Evolutionary conservation across 2,329 filamentous ascomycete genomes (phyloP).

Genomic region (Nemania abortiva): DNA sequence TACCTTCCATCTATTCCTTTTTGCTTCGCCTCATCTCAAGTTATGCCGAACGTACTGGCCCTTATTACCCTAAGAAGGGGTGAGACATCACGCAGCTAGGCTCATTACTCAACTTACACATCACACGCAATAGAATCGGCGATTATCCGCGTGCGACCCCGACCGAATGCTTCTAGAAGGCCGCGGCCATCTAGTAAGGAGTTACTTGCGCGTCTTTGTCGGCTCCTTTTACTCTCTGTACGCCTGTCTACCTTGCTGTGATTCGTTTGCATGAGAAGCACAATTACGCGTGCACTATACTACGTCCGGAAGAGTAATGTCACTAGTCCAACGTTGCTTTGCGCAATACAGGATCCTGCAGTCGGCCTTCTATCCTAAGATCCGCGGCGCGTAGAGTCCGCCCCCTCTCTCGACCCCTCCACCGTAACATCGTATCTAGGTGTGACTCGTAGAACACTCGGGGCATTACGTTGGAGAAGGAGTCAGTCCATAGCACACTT

Average conservation of each 20-base stretch:
- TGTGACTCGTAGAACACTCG: slow-evolving; percentile 10
- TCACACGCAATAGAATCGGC: slow-evolving; percentile 3
- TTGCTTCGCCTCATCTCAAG: too few relatives aligned
- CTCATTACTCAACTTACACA: not conserved
- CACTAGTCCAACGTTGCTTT: not conserved
- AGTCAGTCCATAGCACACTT: not conserved
- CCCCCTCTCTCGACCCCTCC: not conserved
- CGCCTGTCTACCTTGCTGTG: not conserved
- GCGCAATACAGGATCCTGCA: slow-evolving; percentile 14
- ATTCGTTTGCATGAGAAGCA: slow-evolving; percentile 6
- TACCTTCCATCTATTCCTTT: too few relatives aligned
- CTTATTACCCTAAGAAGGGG: too few relatives aligned
- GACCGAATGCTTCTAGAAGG: slow-evolving; percentile 21
- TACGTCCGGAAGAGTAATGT: not conserved
- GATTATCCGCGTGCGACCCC: slow-evolving; percentile 17
- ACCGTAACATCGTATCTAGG: slow-evolving; percentile 8
- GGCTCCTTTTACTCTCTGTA: not conserved
- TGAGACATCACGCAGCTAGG: not conserved
- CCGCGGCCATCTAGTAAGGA: not conserved
- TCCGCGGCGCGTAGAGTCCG: not conserved
- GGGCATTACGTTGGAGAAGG: slow-evolving; percentile 8
- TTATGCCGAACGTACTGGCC: too few relatives aligned
- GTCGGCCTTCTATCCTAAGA: not conserved
- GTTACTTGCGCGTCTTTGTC: not conserved
- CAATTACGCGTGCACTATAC: slow-evolving; percentile 4